phyloP scores from a whole-genome alignment of 202 grass and related monocot species.

The Zizania palustris region DNA sequence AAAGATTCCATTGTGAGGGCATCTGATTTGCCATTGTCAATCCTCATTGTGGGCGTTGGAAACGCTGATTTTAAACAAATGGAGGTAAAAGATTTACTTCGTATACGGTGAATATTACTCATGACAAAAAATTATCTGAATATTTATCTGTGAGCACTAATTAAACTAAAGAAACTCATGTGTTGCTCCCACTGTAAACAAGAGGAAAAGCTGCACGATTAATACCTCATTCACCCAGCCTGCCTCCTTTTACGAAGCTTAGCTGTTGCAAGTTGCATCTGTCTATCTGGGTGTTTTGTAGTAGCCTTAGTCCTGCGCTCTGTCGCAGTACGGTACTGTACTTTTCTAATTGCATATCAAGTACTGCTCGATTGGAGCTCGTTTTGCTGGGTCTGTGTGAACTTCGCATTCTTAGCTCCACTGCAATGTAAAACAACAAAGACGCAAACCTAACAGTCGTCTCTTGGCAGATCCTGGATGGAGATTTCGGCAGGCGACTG shows the following conservation, averaged over 20 bases:
- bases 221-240: background rate
- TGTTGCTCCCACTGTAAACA: background rate
- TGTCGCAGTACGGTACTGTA: background rate
- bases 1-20: constrained; percentile 88
- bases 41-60: constrained; percentile 96
- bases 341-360: background rate
- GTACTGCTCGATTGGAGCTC: background rate
- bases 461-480: constrained; percentile 72
- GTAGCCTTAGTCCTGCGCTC: constrained; percentile 10
- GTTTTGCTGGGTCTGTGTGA: background rate
- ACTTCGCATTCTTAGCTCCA: background rate
- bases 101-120: constrained; percentile 10
- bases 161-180: background rate
- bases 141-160: background rate
- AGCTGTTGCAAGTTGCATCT: constrained; percentile 12
- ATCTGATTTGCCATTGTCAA: constrained; percentile 86
- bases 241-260: background rate
- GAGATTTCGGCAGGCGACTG: constrained; percentile 71
- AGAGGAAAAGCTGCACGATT: background rate
- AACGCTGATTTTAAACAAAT: constrained; percentile 92
- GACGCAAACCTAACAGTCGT: background rate
- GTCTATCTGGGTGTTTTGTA: background rate
- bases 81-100: constrained; percentile 58
- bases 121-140: background rate
- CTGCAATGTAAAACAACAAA: background rate